Evolutionary conservation across 192 early-diverging fungal genomes (phyloP).

Genomic region (Coemansia sp.): DNA sequence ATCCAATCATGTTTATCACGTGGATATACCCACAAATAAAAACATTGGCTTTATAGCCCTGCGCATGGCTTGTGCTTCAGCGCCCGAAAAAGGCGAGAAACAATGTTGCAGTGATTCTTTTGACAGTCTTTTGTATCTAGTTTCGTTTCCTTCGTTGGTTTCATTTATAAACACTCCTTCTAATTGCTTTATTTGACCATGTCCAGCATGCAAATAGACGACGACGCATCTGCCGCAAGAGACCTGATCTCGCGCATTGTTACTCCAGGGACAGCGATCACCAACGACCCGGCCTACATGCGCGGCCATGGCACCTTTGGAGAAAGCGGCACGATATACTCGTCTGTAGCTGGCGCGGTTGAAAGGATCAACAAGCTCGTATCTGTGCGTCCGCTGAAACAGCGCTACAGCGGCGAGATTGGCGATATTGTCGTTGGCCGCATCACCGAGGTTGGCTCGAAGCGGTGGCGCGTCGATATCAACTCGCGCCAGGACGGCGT

Average conservation of each 20-base stretch:
- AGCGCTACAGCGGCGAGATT: constrained; percentile 89
- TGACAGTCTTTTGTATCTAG: no score
- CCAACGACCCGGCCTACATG: constrained; percentile 46
- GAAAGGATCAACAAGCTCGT: constrained; percentile 96
- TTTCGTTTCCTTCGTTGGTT: no score
- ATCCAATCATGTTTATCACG: no score
- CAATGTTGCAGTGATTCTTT: no score
- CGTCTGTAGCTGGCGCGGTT: constrained; percentile 86
- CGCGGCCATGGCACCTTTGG: constrained; percentile 85
- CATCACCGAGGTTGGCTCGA: constrained; percentile 84
- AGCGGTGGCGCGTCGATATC: constrained; percentile 94
- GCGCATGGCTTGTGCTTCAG: no score
- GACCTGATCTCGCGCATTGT: constrained; percentile 38
- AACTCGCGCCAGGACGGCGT: constrained; percentile 83
- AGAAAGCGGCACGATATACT: constrained; percentile 67
- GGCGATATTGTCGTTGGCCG: constrained; percentile 96
- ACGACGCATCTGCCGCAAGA: background rate
- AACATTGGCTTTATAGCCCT: no score
- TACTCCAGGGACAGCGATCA: constrained; percentile 44
- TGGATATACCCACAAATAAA: no score
- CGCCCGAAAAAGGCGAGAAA: no score
- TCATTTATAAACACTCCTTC: no score
- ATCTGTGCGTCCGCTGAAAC: constrained; percentile 81
- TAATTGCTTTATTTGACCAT: no score
- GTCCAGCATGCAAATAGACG: constrained; percentile 3